phyloP scores from a whole-genome alignment of 495 filamentous ascomycete genomes.

The Annulohypoxylon moriforme region DNA sequence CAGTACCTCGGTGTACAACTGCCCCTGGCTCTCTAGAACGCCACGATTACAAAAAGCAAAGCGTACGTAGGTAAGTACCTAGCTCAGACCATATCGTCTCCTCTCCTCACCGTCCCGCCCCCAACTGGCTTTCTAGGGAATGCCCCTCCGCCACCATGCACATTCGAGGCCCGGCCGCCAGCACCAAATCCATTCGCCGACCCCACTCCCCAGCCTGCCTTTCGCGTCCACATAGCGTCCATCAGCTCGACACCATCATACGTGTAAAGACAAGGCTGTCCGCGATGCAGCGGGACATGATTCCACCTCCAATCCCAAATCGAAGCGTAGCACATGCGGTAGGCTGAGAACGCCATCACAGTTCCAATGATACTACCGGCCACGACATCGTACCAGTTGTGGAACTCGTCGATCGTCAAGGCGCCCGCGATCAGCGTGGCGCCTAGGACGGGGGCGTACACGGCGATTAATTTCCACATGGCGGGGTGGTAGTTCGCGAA shows the following conservation, averaged over 20 bases:
- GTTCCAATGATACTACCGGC: constrained; percentile 68
- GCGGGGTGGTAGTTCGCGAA: constrained; percentile 69
- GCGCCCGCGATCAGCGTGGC: constrained; percentile 68
- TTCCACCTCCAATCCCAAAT: constrained; percentile 71
- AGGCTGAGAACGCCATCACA: constrained; percentile 65
- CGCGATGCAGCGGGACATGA: constrained; percentile 61
- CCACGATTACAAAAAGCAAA: too few species aligned
- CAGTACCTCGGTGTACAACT: too few species aligned
- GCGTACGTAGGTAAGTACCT: too few species aligned
- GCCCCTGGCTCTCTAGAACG: too few species aligned
- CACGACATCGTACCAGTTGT: constrained; percentile 71
- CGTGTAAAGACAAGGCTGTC: constrained; percentile 46
- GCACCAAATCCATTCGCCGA: not conserved
- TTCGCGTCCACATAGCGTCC: constrained; percentile 57
- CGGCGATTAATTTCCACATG: constrained; percentile 70
- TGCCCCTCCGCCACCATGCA: constrained; percentile 17
- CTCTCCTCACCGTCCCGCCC: constrained; percentile 17
- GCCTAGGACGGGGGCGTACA: constrained; percentile 69
- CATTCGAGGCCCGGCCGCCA: constrained; percentile 7
- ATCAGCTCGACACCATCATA: constrained; percentile 50
- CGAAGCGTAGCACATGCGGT: constrained; percentile 67
- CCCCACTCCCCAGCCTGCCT: constrained; percentile 59
- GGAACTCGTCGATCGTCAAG: constrained; percentile 70
- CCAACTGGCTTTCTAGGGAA: constrained; percentile 42
- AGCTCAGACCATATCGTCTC: constrained; percentile 46